A percentile compares a stretch with the other conserved stretches of the same genome.
phyloP scores from a whole-genome alignment of 805 yeast species.

The Hanseniaspora guilliermondii region DNA sequence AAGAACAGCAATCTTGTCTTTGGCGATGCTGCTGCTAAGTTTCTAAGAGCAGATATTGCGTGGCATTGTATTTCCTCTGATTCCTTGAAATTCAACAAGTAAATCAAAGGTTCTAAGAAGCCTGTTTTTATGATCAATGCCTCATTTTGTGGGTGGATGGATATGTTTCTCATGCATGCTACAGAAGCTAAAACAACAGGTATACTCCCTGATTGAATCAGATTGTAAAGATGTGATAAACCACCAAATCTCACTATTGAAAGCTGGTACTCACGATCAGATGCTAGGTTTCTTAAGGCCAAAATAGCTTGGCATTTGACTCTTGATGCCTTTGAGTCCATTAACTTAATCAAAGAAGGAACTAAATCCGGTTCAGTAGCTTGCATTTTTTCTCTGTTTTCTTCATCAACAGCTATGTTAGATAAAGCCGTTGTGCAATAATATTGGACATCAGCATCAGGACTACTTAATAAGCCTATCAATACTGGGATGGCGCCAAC shows the following conservation, averaged over 20 bases:
- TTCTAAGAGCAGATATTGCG: slow-evolving; percentile 89
- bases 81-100: slow-evolving; percentile 68
- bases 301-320: slow-evolving; percentile 98
- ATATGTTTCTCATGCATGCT: slow-evolving; percentile 93
- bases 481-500: slow-evolving; percentile 97
- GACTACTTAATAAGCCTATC: slow-evolving; percentile 69
- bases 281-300: slow-evolving; percentile 88
- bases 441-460: slow-evolving; percentile 94
- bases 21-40: slow-evolving; percentile 90
- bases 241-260: slow-evolving; percentile 96
- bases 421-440: slow-evolving; percentile 96
- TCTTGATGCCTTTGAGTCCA: slow-evolving; percentile 87
- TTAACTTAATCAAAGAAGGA: slow-evolving; percentile 69
- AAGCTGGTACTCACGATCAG: slow-evolving; percentile 89
- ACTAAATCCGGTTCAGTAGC: slow-evolving; percentile 89
- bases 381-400: slow-evolving; percentile 74
- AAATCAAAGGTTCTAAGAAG: slow-evolving; percentile 79
- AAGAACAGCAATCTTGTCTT: slow-evolving; percentile 81
- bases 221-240: slow-evolving; percentile 78
- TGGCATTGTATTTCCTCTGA: slow-evolving; percentile 97
- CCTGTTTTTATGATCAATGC: slow-evolving; percentile 94
- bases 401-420: slow-evolving; percentile 92
- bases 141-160: slow-evolving; percentile 93
- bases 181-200: slow-evolving; percentile 92
- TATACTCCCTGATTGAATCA: slow-evolving; percentile 78